Percentiles rank a stretch among this genome's conserved stretches.
phyloP scores from a whole-genome alignment of 2,329 filamentous ascomycete species.

The Fonsecaea monophora region DNA sequence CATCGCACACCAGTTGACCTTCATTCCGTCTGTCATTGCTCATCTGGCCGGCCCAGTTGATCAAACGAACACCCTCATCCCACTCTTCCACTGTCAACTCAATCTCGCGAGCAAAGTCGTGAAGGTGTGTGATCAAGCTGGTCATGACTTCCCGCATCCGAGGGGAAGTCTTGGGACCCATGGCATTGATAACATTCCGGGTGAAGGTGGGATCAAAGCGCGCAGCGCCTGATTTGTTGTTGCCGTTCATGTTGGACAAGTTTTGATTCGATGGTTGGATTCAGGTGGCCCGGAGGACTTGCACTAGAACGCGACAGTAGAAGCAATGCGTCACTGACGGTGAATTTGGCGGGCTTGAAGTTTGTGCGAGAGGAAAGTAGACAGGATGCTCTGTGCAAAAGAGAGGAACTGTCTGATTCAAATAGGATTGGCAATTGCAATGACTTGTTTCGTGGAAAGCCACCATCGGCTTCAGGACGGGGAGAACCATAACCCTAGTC shows the following conservation, averaged over 20 bases:
- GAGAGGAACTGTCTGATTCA: conserved; percentile 10
- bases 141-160: conserved; percentile 69
- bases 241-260: conserved; percentile 25
- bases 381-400: neutral
- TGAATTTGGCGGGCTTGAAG: neutral
- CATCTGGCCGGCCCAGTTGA: conserved; percentile 70
- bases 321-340: neutral
- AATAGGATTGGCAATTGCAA: conserved; percentile 24
- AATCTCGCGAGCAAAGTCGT: conserved; percentile 66
- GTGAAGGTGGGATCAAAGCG: conserved; percentile 62
- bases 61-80: conserved; percentile 62
- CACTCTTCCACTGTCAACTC: conserved; percentile 66
- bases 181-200: conserved; percentile 74
- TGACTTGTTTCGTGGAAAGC: conserved; percentile 17
- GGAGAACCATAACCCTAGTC: neutral
- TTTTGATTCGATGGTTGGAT: neutral
- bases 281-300: neutral
- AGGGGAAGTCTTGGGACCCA: conserved; percentile 72
- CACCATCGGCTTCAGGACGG: neutral
- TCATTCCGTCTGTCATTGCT: conserved; percentile 68
- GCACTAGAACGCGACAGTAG: neutral
- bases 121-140: conserved; percentile 61
- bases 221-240: conserved; percentile 20
- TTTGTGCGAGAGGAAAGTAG: neutral
- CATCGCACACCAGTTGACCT: conserved; percentile 65